Base-by-base conservation (phyloP, 1,139 yeast genomes). In the Yamadazyma sp. region DNA sequence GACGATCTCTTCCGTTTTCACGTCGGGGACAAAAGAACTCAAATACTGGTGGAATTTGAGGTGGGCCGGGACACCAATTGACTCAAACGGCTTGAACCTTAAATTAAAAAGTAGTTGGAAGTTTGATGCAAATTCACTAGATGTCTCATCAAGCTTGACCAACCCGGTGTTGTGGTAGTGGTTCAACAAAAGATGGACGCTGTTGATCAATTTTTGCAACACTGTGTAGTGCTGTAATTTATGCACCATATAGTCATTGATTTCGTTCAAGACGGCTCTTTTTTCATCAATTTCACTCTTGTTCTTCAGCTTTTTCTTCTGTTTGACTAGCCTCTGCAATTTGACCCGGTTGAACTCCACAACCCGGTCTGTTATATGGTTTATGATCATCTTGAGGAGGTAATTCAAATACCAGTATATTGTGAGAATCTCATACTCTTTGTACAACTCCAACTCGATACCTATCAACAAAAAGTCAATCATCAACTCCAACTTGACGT, bases 71-170 rank as follows among this genome's bases (percentile, higher is more conserved):
- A 82, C 82, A 0, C 95, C 96, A 13, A 90, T 84, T 0, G 90
- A 76, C 13, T 86, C 78, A 66, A 86, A 88, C 2, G 95, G 82
- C 55, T 88, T 89, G 76, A 89, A 77, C 47, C 96, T 74, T 32
- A 89, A 62, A 16, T 75, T 67, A 57, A 74, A 87, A n/a, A 82
- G 60, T 29, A 73, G 54, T 44, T 80, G 79, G 33, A 73, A 68
- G 10, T 67, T 53, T 9, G 78, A 66, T 29, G 67, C 35, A 33
- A 48, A 49, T 6, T 24, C 39, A 2, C 20, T 47, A 7, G 80
- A 74, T 0, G 62, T 59, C 15, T 56, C 54, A 5, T 70, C 48
- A 17, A 72, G 57, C 33, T 61, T 58, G 16, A 61, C 46, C 11
- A 61, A 38, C 12, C 48, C 51, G 12, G 34, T 60, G 44, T 20